These are phyloP conservation scores for Zanthoxylum bungeanum DNA, from an alignment of 345 rosid genomes.

Conservation along the genomic window DNA sequence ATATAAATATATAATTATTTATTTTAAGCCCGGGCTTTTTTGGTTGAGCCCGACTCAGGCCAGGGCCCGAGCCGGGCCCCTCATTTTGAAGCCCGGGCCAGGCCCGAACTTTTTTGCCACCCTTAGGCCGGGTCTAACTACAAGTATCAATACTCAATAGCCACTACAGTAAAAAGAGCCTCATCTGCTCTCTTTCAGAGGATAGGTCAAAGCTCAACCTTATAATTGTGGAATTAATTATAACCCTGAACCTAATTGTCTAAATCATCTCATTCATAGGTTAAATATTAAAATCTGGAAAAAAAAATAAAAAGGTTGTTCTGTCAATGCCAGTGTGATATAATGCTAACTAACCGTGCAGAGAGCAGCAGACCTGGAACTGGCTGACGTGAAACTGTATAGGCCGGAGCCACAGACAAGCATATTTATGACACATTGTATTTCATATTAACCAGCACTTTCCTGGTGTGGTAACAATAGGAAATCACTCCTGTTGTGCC, in stretches of 20 bases:
- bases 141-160: not conserved
- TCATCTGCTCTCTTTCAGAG: not conserved
- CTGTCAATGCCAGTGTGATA: not conserved
- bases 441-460: not conserved
- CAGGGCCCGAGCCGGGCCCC: no score
- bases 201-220: not conserved
- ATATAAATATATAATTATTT: no score
- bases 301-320: not conserved
- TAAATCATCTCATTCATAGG: not conserved
- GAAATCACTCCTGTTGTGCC: slow-evolving; percentile 23
- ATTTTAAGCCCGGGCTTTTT: no score
- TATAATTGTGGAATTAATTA: not conserved
- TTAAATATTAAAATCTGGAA: not conserved
- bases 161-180: not conserved
- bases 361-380: not conserved
- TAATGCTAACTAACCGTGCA: not conserved
- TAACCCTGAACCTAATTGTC: not conserved
- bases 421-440: not conserved
- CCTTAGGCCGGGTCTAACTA: no score
- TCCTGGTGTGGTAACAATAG: not conserved
- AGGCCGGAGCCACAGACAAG: not conserved
- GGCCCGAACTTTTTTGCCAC: no score
- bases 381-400: not conserved
- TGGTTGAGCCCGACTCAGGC: no score
- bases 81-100: no score